Conservation (phyloP, 2,329 filamentous ascomycete species). For the Kalaharituber pfeilii region DNA sequence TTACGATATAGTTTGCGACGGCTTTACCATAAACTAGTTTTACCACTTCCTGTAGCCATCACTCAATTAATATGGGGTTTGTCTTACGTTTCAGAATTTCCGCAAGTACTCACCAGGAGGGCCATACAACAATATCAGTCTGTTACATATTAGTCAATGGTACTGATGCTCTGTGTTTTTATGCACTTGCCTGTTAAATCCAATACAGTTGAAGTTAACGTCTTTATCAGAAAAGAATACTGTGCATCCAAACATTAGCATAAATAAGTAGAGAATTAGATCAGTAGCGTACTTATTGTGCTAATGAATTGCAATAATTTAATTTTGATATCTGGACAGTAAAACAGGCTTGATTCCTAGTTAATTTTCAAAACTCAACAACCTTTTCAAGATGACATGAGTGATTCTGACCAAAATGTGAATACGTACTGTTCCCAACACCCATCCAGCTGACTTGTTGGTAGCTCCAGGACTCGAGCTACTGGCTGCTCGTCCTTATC, state of each 20-base stretch:
- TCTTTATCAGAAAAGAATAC: slow-evolving; percentile 20
- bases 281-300: slow-evolving; percentile 15
- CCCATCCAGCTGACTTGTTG: slow-evolving; percentile 12
- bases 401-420: neutral
- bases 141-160: neutral
- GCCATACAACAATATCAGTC: slow-evolving; percentile 19
- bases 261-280: neutral
- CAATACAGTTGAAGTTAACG: slow-evolving; percentile 19
- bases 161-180: neutral
- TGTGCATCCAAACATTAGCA: slow-evolving; percentile 4
- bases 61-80: neutral
- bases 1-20: neutral
- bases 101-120: slow-evolving; percentile 10
- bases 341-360: slow-evolving; percentile 18
- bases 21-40: slow-evolving; percentile 20
- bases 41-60: slow-evolving; percentile 13
- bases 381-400: neutral
- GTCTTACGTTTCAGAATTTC: too few relatives aligned
- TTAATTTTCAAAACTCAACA: neutral
- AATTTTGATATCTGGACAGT: slow-evolving; percentile 21
- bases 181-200: slow-evolving; percentile 17
- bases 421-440: slow-evolving; percentile 15
- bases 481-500: slow-evolving; percentile 8
- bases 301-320: slow-evolving; percentile 20
- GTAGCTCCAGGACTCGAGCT: slow-evolving; percentile 7